A percentile compares a stretch with the other conserved stretches of the same genome.
These are phyloP conservation scores for Ceratorhiza oryzae-sativae DNA, from an alignment of 1,284 basidiomycete genomes.

Conservation along the genomic window DNA sequence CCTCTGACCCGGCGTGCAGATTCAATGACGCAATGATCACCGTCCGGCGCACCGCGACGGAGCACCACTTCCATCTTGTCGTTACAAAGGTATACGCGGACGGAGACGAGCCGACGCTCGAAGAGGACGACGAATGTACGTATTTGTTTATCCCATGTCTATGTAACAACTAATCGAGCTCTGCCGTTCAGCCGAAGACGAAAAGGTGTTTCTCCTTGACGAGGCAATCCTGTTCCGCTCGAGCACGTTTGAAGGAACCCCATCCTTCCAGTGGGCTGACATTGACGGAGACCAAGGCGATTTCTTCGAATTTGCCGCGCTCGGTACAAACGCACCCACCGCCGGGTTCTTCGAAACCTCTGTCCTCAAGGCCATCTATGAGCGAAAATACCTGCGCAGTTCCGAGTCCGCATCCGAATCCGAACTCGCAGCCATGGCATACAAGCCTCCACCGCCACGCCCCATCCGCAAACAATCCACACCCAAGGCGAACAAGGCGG, in stretches of 20 bases:
- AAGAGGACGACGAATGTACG: slow-evolving; percentile 95
- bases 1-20: slow-evolving; percentile 55
- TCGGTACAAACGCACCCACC: slow-evolving; percentile 83
- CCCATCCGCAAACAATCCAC: slow-evolving; percentile 21
- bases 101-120: slow-evolving; percentile 90
- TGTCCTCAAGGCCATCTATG: slow-evolving; percentile 93
- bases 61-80: slow-evolving; percentile 91
- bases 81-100: slow-evolving; percentile 95
- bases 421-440: slow-evolving; percentile 79
- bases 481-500: slow-evolving; percentile 20
- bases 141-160: slow-evolving; percentile 42
- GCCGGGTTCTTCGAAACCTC: slow-evolving; percentile 90
- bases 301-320: slow-evolving; percentile 79
- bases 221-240: slow-evolving; percentile 85
- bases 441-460: slow-evolving; percentile 52
- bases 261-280: slow-evolving; percentile 89
- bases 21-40: slow-evolving; percentile 97
- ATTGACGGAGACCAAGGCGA: slow-evolving; percentile 75
- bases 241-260: slow-evolving; percentile 78
- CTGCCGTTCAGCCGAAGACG: slow-evolving; percentile 75
- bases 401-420: slow-evolving; percentile 73
- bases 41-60: slow-evolving; percentile 82
- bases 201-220: slow-evolving; percentile 90
- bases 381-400: slow-evolving; percentile 80
- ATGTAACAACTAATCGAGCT: neutral